phyloP scores from a whole-genome alignment of 2,329 filamentous ascomycete species.

The Alternaria atra region DNA sequence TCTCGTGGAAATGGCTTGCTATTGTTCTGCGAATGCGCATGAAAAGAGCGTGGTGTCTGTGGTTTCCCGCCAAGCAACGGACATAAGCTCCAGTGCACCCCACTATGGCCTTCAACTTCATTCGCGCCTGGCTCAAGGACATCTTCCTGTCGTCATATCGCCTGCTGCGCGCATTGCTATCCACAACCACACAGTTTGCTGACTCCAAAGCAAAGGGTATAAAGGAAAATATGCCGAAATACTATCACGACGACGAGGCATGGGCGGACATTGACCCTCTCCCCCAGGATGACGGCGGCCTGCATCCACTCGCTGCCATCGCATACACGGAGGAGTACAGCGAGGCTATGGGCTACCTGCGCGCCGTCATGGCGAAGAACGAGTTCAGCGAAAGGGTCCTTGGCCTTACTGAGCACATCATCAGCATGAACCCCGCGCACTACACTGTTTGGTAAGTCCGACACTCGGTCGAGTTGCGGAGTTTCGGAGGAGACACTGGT shows the following conservation, averaged over 20 bases:
- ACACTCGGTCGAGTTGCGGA: neutral
- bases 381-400: slow-evolving; percentile 84
- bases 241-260: slow-evolving; percentile 72
- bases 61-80: slow-evolving; percentile 24
- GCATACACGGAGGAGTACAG: slow-evolving; percentile 89
- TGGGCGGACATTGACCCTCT: slow-evolving; percentile 90
- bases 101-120: slow-evolving; percentile 28
- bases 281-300: slow-evolving; percentile 79
- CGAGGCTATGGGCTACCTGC: slow-evolving; percentile 91
- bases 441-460: slow-evolving; percentile 86
- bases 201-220: slow-evolving; percentile 1
- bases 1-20: slow-evolving; percentile 14
- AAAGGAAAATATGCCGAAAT: slow-evolving; percentile 34
- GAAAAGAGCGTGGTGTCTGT: slow-evolving; percentile 16
- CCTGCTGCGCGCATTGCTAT: slow-evolving; percentile 18
- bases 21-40: slow-evolving; percentile 25
- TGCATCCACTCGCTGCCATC: slow-evolving; percentile 85
- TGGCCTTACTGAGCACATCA: slow-evolving; percentile 85
- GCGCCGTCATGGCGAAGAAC: slow-evolving; percentile 88
- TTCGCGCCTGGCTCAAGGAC: slow-evolving; percentile 25
- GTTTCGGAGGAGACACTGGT: slow-evolving; percentile 9
- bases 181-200: neutral
- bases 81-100: slow-evolving; percentile 16
- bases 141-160: slow-evolving; percentile 22
- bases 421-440: slow-evolving; percentile 92